Conservation (phyloP, 2,329 filamentous ascomycete genomes). For the Sporothrix inflata region DNA sequence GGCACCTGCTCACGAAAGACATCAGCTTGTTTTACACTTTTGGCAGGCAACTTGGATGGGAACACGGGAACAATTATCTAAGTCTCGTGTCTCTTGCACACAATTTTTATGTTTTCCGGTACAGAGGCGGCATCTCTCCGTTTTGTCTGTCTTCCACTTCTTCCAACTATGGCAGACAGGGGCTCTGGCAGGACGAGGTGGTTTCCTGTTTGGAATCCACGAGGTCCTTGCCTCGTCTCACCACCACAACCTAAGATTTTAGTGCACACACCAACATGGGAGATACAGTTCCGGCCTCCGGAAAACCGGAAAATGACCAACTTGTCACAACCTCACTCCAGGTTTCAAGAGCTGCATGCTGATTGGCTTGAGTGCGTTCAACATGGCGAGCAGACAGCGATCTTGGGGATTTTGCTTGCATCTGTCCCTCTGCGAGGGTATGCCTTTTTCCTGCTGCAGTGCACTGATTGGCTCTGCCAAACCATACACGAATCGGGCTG, state of each 20-base stretch:
- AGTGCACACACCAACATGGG: background rate
- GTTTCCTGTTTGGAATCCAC: background rate
- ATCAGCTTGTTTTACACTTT: no score
- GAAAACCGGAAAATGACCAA: background rate
- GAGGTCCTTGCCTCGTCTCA: no score
- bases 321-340: background rate
- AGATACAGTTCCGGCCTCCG: background rate
- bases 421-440: background rate
- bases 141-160: no score
- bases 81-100: no score
- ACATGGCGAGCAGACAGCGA: background rate
- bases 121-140: no score
- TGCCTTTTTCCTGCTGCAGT: background rate
- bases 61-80: no score
- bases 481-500: no score
- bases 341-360: background rate
- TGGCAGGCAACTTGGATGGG: no score
- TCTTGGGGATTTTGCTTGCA: background rate
- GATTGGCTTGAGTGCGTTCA: background rate
- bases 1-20: no score
- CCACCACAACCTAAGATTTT: background rate
- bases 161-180: no score
- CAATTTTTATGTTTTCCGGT: no score
- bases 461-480: no score
- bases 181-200: background rate